Percentiles rank a stretch among this genome's conserved stretches.
phyloP scores from a whole-genome alignment of 495 filamentous ascomycete species.

The Lasiosphaeris hirsuta region DNA sequence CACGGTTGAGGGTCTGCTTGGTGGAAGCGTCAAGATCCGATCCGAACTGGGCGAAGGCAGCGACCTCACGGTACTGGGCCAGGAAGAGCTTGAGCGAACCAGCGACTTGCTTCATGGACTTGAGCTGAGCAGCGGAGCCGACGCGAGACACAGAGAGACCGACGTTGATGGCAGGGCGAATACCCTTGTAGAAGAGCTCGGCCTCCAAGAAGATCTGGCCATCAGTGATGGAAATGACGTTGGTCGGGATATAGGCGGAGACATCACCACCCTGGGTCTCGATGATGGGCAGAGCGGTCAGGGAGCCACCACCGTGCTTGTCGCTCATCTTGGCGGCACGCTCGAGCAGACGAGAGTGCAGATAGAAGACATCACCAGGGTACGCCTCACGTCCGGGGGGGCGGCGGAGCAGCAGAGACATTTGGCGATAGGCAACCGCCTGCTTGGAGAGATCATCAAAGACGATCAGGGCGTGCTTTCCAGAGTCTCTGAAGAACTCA shows the following conservation, averaged over 20 bases:
- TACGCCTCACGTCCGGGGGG: constrained; percentile 99
- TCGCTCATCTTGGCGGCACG: constrained; percentile 99
- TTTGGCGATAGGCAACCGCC: constrained; percentile 99
- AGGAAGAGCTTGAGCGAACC: constrained; percentile 99
- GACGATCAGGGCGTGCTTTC: constrained; percentile 89
- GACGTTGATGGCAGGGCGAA: constrained; percentile 99
- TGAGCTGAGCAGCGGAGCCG: constrained; percentile 98
- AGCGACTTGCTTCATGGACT: constrained; percentile 99
- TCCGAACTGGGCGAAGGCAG: constrained; percentile 99
- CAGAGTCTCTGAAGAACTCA: constrained; percentile 88
- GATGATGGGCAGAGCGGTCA: constrained; percentile 97
- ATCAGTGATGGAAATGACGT: constrained; percentile 99
- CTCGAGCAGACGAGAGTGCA: constrained; percentile 98
- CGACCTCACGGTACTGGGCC: constrained; percentile 99
- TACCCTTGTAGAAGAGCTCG: constrained; percentile 99
- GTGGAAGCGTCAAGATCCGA: constrained; percentile 98
- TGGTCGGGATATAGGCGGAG: constrained; percentile 99
- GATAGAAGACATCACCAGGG: constrained; percentile 99
- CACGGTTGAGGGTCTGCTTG: constrained; percentile 97
- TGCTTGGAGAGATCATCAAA: constrained; percentile 99
- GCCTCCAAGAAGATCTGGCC: constrained; percentile 99
- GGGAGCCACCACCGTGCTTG: constrained; percentile 91
- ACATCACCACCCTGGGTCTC: constrained; percentile 99
- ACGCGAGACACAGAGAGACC: constrained; percentile 99
- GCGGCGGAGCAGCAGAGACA: constrained; percentile 98